Conservation (phyloP, 768 basidiomycete species). For the Lactarius deliciosus region DNA sequence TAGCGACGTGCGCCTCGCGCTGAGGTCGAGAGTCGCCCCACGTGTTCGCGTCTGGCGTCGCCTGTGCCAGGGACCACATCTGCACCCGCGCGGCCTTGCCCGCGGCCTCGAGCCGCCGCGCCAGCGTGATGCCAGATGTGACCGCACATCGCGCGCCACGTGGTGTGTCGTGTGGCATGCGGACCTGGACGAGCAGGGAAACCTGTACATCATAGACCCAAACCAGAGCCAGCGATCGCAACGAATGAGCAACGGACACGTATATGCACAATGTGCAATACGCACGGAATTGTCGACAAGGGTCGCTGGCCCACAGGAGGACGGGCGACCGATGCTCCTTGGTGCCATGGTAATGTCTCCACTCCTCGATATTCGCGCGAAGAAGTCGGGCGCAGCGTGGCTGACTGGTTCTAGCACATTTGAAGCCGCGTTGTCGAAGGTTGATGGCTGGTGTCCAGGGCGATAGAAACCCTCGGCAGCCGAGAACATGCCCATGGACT, state of each 20-base stretch:
- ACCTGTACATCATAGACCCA: neutral
- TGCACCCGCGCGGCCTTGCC: conserved; percentile 10
- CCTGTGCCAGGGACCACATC: conserved; percentile 10
- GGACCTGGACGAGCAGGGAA: conserved; percentile 21
- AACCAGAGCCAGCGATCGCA: neutral
- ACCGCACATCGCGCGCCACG: conserved; percentile 17
- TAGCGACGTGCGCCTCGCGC: conserved; percentile 15
- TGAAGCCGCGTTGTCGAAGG: neutral
- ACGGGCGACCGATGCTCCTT: conserved; percentile 7
- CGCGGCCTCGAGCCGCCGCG: conserved; percentile 13
- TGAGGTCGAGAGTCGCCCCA: neutral
- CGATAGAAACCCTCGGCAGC: conserved; percentile 1
- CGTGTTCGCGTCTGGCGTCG: neutral
- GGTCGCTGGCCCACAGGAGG: conserved; percentile 15
- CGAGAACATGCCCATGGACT: conserved; percentile 10
- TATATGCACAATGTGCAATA: neutral
- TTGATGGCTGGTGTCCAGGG: conserved; percentile 5
- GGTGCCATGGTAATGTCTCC: neutral
- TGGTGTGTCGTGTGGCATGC: conserved; percentile 11
- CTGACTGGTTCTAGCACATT: conserved; percentile 1
- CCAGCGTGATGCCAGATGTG: conserved; percentile 16
- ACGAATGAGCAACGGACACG: conserved; percentile 1
- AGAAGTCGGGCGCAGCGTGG: neutral
- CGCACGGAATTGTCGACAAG: conserved; percentile 21
- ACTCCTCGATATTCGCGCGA: neutral